These are phyloP conservation scores for Avena insularis DNA, from an alignment of 176 grass and related monocot species.

Conservation along the genomic window DNA sequence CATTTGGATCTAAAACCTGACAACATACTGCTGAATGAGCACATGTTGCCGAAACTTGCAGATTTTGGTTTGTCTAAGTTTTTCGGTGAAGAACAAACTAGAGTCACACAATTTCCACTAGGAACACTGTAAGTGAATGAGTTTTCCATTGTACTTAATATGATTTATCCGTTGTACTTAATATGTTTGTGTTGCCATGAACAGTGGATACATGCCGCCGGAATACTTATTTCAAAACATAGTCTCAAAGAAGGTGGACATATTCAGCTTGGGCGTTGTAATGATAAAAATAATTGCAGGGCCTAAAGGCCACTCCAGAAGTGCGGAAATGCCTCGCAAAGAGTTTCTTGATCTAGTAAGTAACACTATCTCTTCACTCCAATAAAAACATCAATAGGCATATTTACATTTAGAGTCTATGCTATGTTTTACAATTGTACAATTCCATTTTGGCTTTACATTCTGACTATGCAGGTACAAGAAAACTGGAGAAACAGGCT, in stretches of 20 bases:
- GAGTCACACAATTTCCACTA: neutral
- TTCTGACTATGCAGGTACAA: neutral
- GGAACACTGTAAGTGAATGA: neutral
- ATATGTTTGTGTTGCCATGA: neutral
- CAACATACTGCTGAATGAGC: neutral
- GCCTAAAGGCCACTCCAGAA: neutral
- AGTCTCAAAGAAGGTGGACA: neutral
- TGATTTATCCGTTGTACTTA: neutral
- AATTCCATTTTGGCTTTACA: neutral
- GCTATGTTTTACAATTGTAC: too few relatives aligned
- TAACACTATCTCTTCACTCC: neutral
- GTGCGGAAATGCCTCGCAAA: neutral
- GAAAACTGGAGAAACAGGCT: neutral
- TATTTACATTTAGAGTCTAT: neutral
- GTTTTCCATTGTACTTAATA: too few relatives aligned
- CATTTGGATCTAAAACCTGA: neutral
- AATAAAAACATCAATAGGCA: neutral
- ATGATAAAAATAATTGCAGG: constrained; percentile 8
- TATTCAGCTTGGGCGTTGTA: neutral
- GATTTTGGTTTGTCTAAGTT: neutral
- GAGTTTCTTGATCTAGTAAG: neutral
- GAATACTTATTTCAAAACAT: neutral
- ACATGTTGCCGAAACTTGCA: neutral
- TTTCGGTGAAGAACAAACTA: neutral
- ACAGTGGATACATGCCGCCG: neutral